A percentile compares a stretch with the other conserved stretches of the same genome.
Conservation (phyloP, 2,329 filamentous ascomycete species). For the Penicillium sp. region DNA sequence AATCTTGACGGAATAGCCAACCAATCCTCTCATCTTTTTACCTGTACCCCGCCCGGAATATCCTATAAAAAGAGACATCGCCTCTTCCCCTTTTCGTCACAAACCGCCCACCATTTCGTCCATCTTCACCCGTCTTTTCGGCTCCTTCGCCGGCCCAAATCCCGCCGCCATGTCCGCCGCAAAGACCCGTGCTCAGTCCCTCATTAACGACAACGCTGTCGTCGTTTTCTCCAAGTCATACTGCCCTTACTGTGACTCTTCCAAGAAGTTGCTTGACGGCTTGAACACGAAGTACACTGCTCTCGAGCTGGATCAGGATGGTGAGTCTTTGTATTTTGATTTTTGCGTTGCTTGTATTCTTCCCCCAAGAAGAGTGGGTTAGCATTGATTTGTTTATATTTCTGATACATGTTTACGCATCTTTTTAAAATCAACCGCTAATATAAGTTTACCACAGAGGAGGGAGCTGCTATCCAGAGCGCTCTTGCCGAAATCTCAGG, state of each 20-base stretch:
- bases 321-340: conserved; percentile 53
- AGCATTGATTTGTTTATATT: too few species aligned
- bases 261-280: conserved; percentile 72
- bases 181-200: conserved; percentile 75
- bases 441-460: conserved; percentile 57
- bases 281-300: conserved; percentile 70
- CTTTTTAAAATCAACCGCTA: not conserved
- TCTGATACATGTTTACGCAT: not conserved
- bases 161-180: conserved; percentile 76
- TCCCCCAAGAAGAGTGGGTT: not conserved
- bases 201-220: conserved; percentile 88
- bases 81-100: conserved; percentile 35
- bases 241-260: conserved; percentile 85
- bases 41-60: not conserved
- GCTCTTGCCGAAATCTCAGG: conserved; percentile 76
- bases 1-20: not conserved
- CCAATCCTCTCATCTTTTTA: not conserved
- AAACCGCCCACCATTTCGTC: conserved; percentile 58
- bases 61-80: conserved; percentile 15
- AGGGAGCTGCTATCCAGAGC: conserved; percentile 78
- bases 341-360: not conserved
- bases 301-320: conserved; percentile 81
- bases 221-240: conserved; percentile 97
- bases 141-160: conserved; percentile 52
- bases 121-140: conserved; percentile 72